These are phyloP conservation scores for Emmonsia crescens DNA, from an alignment of 2,329 filamentous ascomycete genomes.

Conservation along the genomic window DNA sequence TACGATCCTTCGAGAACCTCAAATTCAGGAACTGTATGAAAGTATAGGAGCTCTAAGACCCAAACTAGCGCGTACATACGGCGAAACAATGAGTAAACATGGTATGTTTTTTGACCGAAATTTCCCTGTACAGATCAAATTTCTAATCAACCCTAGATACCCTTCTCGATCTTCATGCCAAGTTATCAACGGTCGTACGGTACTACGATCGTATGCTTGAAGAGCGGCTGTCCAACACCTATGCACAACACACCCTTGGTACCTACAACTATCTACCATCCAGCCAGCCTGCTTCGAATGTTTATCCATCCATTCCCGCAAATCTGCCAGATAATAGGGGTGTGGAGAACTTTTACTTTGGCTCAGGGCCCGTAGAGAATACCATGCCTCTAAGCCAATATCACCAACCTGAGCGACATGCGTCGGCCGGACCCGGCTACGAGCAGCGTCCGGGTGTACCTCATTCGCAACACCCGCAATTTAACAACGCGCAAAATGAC, in stretches of 20 bases:
- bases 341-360: slow-evolving; percentile 73
- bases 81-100: slow-evolving; percentile 99
- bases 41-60: slow-evolving; percentile 88
- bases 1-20: slow-evolving; percentile 90
- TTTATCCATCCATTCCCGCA: slow-evolving; percentile 61
- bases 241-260: slow-evolving; percentile 65
- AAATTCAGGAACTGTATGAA: slow-evolving; percentile 96
- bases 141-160: slow-evolving; percentile 52
- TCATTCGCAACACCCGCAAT: slow-evolving; percentile 9
- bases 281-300: slow-evolving; percentile 42
- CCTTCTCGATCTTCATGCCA: slow-evolving; percentile 84
- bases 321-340: slow-evolving; percentile 40
- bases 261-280: slow-evolving; percentile 43
- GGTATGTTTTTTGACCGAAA: slow-evolving; percentile 44
- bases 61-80: slow-evolving; percentile 89
- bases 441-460: slow-evolving; percentile 11
- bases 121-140: neutral
- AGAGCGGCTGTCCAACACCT: slow-evolving; percentile 84
- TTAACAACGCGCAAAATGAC: slow-evolving; percentile 11
- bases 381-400: slow-evolving; percentile 42
- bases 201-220: slow-evolving; percentile 99
- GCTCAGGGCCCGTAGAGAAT: slow-evolving; percentile 43
- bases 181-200: slow-evolving; percentile 87
- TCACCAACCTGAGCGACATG: slow-evolving; percentile 26
- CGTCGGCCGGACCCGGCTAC: slow-evolving; percentile 4